A percentile compares a stretch with the other conserved stretches of the same genome.
phyloP scores from a whole-genome alignment of 345 rosid species.

The Lepidium africanum region DNA sequence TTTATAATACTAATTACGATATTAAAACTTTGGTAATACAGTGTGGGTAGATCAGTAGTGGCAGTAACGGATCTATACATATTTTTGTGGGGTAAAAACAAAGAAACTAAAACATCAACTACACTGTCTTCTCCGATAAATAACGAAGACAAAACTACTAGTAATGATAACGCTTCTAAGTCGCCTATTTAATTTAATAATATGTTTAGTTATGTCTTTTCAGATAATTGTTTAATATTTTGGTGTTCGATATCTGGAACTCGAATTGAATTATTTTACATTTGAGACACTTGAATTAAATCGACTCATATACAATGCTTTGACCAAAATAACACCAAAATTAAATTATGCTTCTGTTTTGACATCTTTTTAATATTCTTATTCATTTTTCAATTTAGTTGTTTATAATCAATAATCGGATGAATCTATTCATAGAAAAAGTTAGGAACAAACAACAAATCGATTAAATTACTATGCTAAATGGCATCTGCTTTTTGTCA shows the following conservation, averaged over 20 bases:
- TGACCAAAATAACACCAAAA: no score
- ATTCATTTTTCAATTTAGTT: no score
- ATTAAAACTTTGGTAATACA: conserved; percentile 7
- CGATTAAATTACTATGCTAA: no score
- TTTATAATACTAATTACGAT: neutral
- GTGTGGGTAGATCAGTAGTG: conserved; percentile 54
- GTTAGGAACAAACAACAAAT: no score
- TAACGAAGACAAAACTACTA: neutral
- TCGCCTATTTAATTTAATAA: neutral
- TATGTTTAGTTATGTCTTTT: neutral
- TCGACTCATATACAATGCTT: no score
- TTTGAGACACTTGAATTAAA: no score
- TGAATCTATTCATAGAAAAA: no score
- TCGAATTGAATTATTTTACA: no score
- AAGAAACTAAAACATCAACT: conserved; percentile 19
- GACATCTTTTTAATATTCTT: no score
- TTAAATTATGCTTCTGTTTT: no score
- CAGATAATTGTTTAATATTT: neutral
- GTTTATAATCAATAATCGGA: no score
- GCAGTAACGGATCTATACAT: conserved; percentile 56
- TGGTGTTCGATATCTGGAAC: neutral
- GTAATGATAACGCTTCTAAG: neutral
- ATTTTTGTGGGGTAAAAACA: conserved; percentile 73
- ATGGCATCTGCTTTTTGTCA: no score
- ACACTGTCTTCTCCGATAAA: neutral